These are phyloP conservation scores for Fusarium nanum DNA, from an alignment of 2,329 filamentous ascomycete species.

Conservation along the genomic window DNA sequence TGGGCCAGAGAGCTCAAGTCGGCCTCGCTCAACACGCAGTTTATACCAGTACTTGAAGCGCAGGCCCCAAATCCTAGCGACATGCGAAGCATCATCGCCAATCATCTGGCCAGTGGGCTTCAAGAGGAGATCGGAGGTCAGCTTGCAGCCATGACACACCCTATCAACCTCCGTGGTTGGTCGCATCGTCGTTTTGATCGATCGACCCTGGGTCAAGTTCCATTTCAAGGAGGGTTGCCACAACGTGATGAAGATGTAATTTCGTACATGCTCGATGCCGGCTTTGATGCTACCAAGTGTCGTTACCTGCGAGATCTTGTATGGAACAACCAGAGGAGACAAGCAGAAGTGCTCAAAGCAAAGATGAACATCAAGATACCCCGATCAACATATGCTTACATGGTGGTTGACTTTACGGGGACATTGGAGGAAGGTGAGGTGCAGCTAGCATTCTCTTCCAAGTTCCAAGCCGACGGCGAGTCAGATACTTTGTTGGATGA, in stretches of 20 bases:
- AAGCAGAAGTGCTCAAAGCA: conserved; percentile 64
- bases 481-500: conserved; percentile 66
- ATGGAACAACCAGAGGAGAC: conserved; percentile 59
- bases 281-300: conserved; percentile 66
- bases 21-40: conserved; percentile 72
- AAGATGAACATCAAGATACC: conserved; percentile 71
- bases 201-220: conserved; percentile 54
- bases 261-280: conserved; percentile 66
- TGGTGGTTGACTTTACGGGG: conserved; percentile 74
- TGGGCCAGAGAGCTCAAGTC: conserved; percentile 51
- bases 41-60: conserved; percentile 75
- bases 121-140: conserved; percentile 64
- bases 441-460: conserved; percentile 74
- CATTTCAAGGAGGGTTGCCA: conserved; percentile 64
- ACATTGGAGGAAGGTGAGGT: conserved; percentile 73
- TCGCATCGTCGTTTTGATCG: conserved; percentile 58
- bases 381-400: conserved; percentile 71
- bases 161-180: conserved; percentile 65
- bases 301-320: conserved; percentile 62
- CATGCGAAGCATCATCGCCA: conserved; percentile 62
- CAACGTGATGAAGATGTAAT: conserved; percentile 62
- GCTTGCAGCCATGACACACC: conserved; percentile 61
- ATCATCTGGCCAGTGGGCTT: conserved; percentile 63
- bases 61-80: conserved; percentile 59
- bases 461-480: conserved; percentile 67